Evolutionary conservation across 441 rosid genomes (phyloP), one percentile per base, ranked within the genome.

Genomic region (Adansonia madagascariensis): DNA sequence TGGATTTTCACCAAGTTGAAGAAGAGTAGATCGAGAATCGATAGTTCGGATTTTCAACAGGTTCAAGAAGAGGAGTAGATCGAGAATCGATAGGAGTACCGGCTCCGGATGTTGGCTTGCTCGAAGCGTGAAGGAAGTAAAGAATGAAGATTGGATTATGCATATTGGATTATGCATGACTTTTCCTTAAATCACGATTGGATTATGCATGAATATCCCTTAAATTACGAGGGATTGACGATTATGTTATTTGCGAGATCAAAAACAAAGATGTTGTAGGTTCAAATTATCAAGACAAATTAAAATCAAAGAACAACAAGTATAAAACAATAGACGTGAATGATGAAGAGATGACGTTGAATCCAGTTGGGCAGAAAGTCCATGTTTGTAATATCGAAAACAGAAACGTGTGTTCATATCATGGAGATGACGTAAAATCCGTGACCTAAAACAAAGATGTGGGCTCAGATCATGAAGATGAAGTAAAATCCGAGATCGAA

Each of bases 121-220:
- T 15, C 67, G 44, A 12, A 62, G 17, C 44, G 7, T 0, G 35
- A 57, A 57, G 10, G 31, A 63, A 60, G 65, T 24, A 12, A 12
- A 14, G 1, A n/a, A 50, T 50, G n/a, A 12, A 50, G 1, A 4
- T 27, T 27, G 63, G 63, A 59, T 41, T 64, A 64, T 64, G 49
- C 69, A 64, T 39, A 27, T 27, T 27, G 63, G 63, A 59, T 41
- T 64, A 39, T 64, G 49, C 69, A 64, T 39, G 49, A 64, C 2
- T 64, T 15, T 41, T n/a, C 69, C 2, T 64, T 64, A 4, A 8
- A 20, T 2, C 63, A 31, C 35, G 35, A n/a, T n/a, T 53, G 57
- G 57, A 53, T n/a, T 53, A 53, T 53, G 20, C 57, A 53, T 53
- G 20, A 53, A 1, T n/a, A 1, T 53, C n/a, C 57, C 3, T 53